A percentile compares a stretch with the other conserved stretches of the same genome.
These are phyloP conservation scores for Heimioporus punctisporus DNA, from an alignment of 1,284 basidiomycete species.

Conservation along the genomic window DNA sequence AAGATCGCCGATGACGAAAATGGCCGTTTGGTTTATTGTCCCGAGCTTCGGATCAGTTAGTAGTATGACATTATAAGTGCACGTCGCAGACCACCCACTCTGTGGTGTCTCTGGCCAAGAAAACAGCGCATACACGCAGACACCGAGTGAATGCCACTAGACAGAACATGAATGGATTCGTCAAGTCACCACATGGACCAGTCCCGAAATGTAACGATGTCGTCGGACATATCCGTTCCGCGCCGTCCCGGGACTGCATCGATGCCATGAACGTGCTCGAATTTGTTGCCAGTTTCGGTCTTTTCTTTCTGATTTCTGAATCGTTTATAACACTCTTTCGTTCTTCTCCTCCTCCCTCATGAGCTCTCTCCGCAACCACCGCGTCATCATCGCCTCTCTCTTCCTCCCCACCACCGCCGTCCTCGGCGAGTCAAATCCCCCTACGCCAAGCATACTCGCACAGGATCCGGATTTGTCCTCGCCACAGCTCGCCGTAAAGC, in stretches of 20 bases:
- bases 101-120: too few relatives aligned
- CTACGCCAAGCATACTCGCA: slow-evolving; percentile 41
- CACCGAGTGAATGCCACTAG: too few relatives aligned
- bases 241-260: slow-evolving; percentile 10
- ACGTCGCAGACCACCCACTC: too few relatives aligned
- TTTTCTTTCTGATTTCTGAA: background rate
- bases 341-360: slow-evolving; percentile 32
- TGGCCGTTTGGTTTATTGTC: too few relatives aligned
- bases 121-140: too few relatives aligned
- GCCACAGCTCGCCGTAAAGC: background rate
- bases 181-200: too few relatives aligned
- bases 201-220: too few relatives aligned
- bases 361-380: slow-evolving; percentile 67
- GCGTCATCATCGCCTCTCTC: slow-evolving; percentile 76
- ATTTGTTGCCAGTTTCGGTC: slow-evolving; percentile 10
- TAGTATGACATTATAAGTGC: too few relatives aligned
- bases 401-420: slow-evolving; percentile 75
- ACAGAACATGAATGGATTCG: too few relatives aligned
- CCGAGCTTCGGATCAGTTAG: too few relatives aligned
- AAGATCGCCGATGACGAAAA: too few relatives aligned
- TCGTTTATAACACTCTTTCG: too few relatives aligned
- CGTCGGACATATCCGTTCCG: slow-evolving; percentile 22
- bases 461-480: slow-evolving; percentile 5
- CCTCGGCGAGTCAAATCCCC: slow-evolving; percentile 54
- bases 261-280: slow-evolving; percentile 7